Base-by-base conservation (phyloP, 305 asterid genomes). In the Vinca major region DNA sequence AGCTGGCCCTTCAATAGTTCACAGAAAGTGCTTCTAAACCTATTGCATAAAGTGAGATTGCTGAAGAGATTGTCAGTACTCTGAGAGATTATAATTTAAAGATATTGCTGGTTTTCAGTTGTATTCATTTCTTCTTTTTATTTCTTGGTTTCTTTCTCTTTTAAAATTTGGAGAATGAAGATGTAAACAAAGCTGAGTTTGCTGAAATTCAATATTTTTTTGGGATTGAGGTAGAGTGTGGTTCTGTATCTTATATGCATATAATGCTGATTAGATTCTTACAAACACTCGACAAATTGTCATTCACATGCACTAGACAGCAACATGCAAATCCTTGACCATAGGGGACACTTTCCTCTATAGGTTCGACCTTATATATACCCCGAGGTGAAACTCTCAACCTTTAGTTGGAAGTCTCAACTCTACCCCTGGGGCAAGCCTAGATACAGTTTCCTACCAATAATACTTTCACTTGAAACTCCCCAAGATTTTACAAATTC, bases 1-100 rank as follows among this genome's bases (percentile, higher is more conserved):
- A 65, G 48, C 69, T 21, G 69, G 69, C 33, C 69, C 69, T 37
- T 65, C 69, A 13, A 65, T 65, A 14, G 69, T 65, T 37, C 69
- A 65, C 58, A 65, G 69, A 49, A 65, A 65, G 21, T 65, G 69
- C 43, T 65, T 65, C 58, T 65, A 48, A 49, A 51, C 45, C 48
- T 49, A 26, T 44, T 45, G 40, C 51, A 13, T 26, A 49, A 12
- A 16, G 69, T 26, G 19, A 51, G 57, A 65, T 48, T 14, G 69
- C 44, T 47, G 69, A 45, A 48, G 43, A 2, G 69, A 51, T 47
- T 65, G 48, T 37, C 65, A 14, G 48, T 61, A 61, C 39, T 7
- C 37, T 17, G 65, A 39, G 48, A 61, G 33, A 61, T 37, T 40
- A 61, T 61, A 61, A 58, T 55, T 9, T 54, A 57, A 19, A 52